These are phyloP conservation scores for Urochloa ruziziensis DNA, from an alignment of 176 grass and related monocot species.

Conservation along the genomic window DNA sequence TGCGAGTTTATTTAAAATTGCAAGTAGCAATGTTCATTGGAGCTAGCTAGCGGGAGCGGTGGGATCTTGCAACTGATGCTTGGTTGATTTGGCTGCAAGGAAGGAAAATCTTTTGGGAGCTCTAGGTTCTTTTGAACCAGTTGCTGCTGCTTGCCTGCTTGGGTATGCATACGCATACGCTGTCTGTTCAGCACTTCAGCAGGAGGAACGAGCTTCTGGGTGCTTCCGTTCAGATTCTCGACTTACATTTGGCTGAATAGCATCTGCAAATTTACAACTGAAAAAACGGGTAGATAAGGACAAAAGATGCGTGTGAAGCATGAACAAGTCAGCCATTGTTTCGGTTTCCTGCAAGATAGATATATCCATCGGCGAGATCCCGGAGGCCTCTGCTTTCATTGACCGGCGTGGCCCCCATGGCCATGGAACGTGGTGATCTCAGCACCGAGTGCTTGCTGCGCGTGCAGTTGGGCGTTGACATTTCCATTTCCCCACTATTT, in stretches of 20 bases:
- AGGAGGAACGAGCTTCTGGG: not conserved
- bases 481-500: conserved; percentile 10
- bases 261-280: not conserved
- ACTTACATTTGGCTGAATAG: not conserved
- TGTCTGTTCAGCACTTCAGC: not conserved
- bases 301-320: not conserved
- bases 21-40: not conserved
- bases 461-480: conserved; percentile 17
- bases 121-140: not conserved
- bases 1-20: not conserved
- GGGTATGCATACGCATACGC: not conserved
- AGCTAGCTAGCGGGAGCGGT: not conserved
- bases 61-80: not conserved
- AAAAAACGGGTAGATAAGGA: not conserved
- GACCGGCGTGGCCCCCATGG: not conserved
- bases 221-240: conserved; percentile 14
- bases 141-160: not conserved
- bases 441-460: not conserved
- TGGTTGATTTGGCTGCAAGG: not conserved
- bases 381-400: not conserved
- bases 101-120: not conserved
- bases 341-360: not conserved
- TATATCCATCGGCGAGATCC: not conserved
- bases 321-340: not conserved
- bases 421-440: conserved; percentile 11